Base-by-base conservation (phyloP, 75 land plant genomes). In the Isoetes taiwanensis region DNA sequence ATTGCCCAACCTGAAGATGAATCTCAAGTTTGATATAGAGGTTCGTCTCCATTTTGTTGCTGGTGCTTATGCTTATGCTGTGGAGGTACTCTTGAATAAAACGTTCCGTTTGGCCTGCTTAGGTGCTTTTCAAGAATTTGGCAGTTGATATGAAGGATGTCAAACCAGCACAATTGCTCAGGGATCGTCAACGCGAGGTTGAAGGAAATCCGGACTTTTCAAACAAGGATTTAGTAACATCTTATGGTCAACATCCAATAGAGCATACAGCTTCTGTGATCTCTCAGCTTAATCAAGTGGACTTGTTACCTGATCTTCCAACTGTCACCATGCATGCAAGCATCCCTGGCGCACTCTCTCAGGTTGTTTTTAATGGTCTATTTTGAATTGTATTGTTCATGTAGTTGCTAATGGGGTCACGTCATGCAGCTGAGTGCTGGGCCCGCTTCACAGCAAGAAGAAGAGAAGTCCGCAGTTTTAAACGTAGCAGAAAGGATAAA, bases 181-280 rank as follows among this genome's bases (percentile, higher is more conserved):
- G 78, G 59, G 89, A 83, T 27, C 72, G 85, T 12, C 46, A 52
- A 5, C 73, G 98, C 17, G 83, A 80, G 53, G 58, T 79, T 32
- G 98, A 93, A 66, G 95, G 95, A 6, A 93, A 93, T 71, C 95
- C 98, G 58, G 98, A 93, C 65, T 93, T 93, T 48, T 93, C 98
- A 0, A 93, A 83, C 35, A 93, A 83, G 58, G 97, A 93, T 65
- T 10, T 69, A 38, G 74, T 52, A 25, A 43, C 67, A 30, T 38
- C 90, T 31, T 85, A 82, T 14, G 68, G 71, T 32, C 72, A 50
- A 17, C 12, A 41, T 59, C 41, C 50, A 16, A 46, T 23, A 23
- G 54, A 42, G 16, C 32, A 28, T 25, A 0, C 58, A 53, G 57
- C 43, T 32, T n/a, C 34, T 20, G 32, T 50, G 33, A 42, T 59